Evolutionary conservation across 1,139 yeast species (phyloP), one percentile per base, ranked within the genome.

Genomic region (Saccharomyces pastorianus): DNA sequence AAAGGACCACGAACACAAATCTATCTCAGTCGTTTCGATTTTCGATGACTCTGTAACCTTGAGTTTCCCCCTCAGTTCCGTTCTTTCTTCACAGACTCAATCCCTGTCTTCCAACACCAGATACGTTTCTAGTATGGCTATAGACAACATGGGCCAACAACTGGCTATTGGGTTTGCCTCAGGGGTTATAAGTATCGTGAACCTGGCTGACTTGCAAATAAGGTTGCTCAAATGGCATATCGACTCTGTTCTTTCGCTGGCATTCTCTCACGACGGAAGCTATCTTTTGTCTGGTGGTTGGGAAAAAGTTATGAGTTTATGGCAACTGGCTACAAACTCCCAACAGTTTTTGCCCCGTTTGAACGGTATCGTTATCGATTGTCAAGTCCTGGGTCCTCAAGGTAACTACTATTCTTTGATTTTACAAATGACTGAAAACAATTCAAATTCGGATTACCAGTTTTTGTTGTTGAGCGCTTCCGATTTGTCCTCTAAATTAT

Each of bases 271-370:
- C 38, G 93, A 88, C 66, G 82, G 81, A 46, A 76, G 79, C 47
- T 93, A 91, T 68, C 74, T 95, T 57, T 71, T 95, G 5, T 88
- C 97, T n/a, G 99, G 99, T 58, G 99, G 99, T 53, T 74, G 82
- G 63, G 99, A 95, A 73, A 85, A 85, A 61, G 99, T 93, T 4
- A 76, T 93, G 61, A 96, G 91, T 25, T 88, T 91, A 67, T 95
- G 99, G 99, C 96, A 91, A 68, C 74, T 93, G 61, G 59, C 71
- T 1, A 86, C 95, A 13, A 95, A 88, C 66, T 82, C 86, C 64
- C 90, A 88, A 59, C 98, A 91, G 69, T 93, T 90, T 66, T 78
- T 95, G 63, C 99, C 99, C 38, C 80, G 99, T 65, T 77, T 95
- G 55, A 85, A 85, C 59, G 97, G 97, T 55, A 74, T 79, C 7